Evolutionary conservation across 2,329 filamentous ascomycete species (phyloP).

Genomic region (Fusarium fracticaudum): DNA sequence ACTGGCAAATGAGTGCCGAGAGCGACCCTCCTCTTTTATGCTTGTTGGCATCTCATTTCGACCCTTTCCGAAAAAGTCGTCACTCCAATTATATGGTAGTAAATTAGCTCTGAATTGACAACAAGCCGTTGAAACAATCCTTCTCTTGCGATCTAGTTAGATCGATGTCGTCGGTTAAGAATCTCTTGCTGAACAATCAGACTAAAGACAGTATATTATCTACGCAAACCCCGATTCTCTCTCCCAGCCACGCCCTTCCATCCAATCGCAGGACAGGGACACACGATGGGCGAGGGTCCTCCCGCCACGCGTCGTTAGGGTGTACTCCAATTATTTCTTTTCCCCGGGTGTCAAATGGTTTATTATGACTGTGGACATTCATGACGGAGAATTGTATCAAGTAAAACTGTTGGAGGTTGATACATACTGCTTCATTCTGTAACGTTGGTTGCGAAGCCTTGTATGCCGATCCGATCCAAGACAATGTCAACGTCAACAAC

Average conservation of each 20-base stretch:
- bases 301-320: conserved; percentile 40
- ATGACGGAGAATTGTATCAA: conserved; percentile 9
- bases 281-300: conserved; percentile 23
- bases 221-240: conserved; percentile 4
- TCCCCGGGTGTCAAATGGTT: conserved; percentile 14
- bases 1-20: conserved; percentile 32
- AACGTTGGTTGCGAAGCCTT: conserved; percentile 20
- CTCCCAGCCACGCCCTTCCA: conserved; percentile 17
- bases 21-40: conserved; percentile 27
- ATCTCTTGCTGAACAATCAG: background rate
- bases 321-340: conserved; percentile 20
- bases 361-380: conserved; percentile 2
- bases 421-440: conserved; percentile 18
- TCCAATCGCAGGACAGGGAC: conserved; percentile 6
- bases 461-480: conserved; percentile 5
- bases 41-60: conserved; percentile 19
- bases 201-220: conserved; percentile 10
- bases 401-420: conserved; percentile 15
- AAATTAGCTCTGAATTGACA: background rate
- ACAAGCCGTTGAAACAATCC: background rate
- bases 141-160: background rate
- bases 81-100: background rate
- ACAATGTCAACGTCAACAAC: background rate
- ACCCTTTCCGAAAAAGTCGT: conserved; percentile 11
- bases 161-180: background rate